Base-by-base conservation (phyloP, 495 filamentous ascomycete genomes). In the Aspergillus incahuasiensis region DNA sequence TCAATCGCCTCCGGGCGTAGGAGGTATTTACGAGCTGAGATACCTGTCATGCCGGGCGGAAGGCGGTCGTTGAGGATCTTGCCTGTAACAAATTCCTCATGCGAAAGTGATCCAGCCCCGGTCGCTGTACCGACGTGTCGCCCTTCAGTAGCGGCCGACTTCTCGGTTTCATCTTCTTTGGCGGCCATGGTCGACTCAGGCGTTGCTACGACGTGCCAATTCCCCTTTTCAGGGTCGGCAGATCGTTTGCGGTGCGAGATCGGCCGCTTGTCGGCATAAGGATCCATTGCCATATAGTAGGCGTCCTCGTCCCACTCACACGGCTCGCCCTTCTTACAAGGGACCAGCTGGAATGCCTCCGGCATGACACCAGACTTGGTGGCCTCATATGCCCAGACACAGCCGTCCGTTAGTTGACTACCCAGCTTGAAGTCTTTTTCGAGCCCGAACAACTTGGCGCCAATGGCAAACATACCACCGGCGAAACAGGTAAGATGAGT, bases 1-100 rank as follows among this genome's bases (percentile, higher is more conserved):
- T 96, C 91, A 59, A 96, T 95, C 3, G 91, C 91, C 75, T 96
- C 91, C 42, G 91, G 91, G 43, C 90, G 91, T 54, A 97, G 81
- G 52, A 92, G 86, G 66, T 97, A 97, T 41, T 81, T 77, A 22
- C 73, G 72, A 34, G 73, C 74, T 7, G 63, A 69, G 48, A 96
- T 81, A 18, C 66, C 70, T 3, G 76, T 74, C 62, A 91, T 83
- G 8, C 91, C 92, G 2, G 78, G 68, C 2, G 87, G 86, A 9
- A 95, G 68, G 15, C 77, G 72, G 40, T 88, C 82, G n/a, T 77
- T 73, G 56, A 74, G 50, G 54, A 92, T 83, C 19, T 74, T 75
- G 8, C 70, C 58, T n/a, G 68, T 65, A 30, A 88, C 83, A 59
- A 73, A 90, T 47, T 91, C 83, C 53, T 86, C 69, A 59, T 87